Conservation (phyloP, 2,329 filamentous ascomycete genomes). For the Alternaria panax region DNA sequence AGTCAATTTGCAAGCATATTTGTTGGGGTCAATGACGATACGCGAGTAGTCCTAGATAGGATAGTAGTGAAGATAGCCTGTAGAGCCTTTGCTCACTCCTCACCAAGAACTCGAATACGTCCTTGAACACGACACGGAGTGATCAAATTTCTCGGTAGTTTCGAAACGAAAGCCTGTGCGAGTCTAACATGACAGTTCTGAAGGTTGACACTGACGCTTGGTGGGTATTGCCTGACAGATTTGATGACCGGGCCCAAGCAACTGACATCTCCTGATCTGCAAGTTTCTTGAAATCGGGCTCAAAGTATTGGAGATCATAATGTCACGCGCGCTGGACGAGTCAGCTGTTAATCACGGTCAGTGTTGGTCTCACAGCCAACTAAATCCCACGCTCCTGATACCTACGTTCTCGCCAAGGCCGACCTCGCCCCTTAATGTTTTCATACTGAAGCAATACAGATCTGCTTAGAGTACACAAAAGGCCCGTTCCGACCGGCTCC, state of each 20-base stretch:
- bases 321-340: neutral
- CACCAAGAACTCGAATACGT: neutral
- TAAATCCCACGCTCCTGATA: conserved; percentile 5
- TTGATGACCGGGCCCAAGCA: neutral
- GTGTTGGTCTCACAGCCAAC: neutral
- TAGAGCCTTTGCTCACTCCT: neutral
- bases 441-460: neutral
- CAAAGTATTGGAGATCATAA: neutral
- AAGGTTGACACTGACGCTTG: neutral
- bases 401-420: conserved; percentile 12
- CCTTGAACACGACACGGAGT: neutral
- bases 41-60: neutral
- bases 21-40: neutral
- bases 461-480: neutral
- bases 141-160: neutral
- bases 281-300: neutral
- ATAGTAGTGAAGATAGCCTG: neutral
- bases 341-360: neutral
- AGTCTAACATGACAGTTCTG: neutral
- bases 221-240: neutral
- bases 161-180: neutral
- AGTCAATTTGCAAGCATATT: neutral
- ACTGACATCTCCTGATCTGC: neutral
- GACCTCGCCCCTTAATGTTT: neutral
- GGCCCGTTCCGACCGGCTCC: neutral